Percentiles rank a stretch among this genome's conserved stretches.
Conservation (phyloP, 1,139 yeast species). For the Hyphopichia pseudoburtonii region DNA sequence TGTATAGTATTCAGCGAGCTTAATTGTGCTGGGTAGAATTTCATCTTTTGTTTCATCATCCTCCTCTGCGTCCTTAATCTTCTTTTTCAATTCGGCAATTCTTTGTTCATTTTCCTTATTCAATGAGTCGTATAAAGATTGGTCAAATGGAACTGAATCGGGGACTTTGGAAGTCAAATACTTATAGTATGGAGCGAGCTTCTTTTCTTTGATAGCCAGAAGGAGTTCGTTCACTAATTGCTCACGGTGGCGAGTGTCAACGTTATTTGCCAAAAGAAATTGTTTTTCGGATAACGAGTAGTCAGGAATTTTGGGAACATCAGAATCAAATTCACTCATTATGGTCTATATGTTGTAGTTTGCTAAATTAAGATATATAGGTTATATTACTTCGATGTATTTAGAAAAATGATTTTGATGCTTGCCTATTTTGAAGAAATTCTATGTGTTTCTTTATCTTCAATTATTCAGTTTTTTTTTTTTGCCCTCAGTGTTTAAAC, state of each 20-base stretch:
- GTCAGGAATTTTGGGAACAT: slow-evolving; percentile 70
- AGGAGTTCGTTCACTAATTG: slow-evolving; percentile 49
- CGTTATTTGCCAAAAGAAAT: slow-evolving; percentile 50
- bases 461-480: background rate
- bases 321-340: slow-evolving; percentile 44
- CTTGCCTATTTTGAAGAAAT: too few species aligned
- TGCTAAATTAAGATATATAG: too few species aligned
- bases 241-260: slow-evolving; percentile 35
- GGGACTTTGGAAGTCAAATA: slow-evolving; percentile 56
- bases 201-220: slow-evolving; percentile 54
- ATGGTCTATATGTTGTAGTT: too few species aligned
- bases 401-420: too few species aligned
- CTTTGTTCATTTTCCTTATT: slow-evolving; percentile 53
- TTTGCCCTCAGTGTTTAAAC: background rate
- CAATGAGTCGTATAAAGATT: slow-evolving; percentile 51
- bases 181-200: slow-evolving; percentile 84
- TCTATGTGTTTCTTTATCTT: background rate
- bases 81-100: slow-evolving; percentile 56
- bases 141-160: slow-evolving; percentile 55
- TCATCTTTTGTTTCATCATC: slow-evolving; percentile 92
- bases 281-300: slow-evolving; percentile 76
- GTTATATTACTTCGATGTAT: too few species aligned
- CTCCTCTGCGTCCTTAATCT: slow-evolving; percentile 72
- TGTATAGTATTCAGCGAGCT: slow-evolving; percentile 87
- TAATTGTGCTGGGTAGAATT: slow-evolving; percentile 70